Evolutionary conservation across 306 rosid genomes (phyloP), one percentile per base, ranked within the genome.

Genomic region (Quercus parvula): DNA sequence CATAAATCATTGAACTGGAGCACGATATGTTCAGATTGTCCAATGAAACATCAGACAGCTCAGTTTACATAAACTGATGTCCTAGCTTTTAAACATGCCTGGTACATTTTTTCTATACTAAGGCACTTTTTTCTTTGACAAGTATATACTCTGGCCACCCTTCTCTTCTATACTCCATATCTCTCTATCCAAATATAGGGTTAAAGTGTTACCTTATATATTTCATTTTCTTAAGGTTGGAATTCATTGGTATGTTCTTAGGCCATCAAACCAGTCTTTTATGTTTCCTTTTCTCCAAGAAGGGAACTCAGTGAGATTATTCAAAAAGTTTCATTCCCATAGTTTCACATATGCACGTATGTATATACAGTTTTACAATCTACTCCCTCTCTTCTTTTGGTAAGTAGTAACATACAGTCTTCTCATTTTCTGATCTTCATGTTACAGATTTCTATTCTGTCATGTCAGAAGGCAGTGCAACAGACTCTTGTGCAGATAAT

Each of bases 401-500:
- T 2, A 41, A 41, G 46, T 8, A 41, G 46, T 8, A 8, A 41
- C 8, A 41, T 66, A 24, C 54, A n/a, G 6, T 85, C 27, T 55
- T 51, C 81, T 88, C 61, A 85, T 78, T 76, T 49, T 49, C 76
- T 77, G 64, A 24, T 72, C 44, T 70, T 82, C 55, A 15, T 87
- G 80, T 86, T 56, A 67, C 93, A 95, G 98, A 95, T 88, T 95
- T 95, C 86, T 95, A 95, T 79, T 95, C 97, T 13, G 98, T 95
- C 68, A 82, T 95, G 95, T 95, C 98, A 11, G 98, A 91, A 87
- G 99, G 98, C 58, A 95, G 96, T 79, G 98, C 84, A 57, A 84
- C 94, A 35, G 98, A 93, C 84, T 91, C 92, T 35, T 97, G 90
- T 67, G 96, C 87, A 5, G 98, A 95, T 76, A 93, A 95, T 86